Evolutionary conservation across 768 basidiomycete species (phyloP).

Genomic region (Pholiota microspora): DNA sequence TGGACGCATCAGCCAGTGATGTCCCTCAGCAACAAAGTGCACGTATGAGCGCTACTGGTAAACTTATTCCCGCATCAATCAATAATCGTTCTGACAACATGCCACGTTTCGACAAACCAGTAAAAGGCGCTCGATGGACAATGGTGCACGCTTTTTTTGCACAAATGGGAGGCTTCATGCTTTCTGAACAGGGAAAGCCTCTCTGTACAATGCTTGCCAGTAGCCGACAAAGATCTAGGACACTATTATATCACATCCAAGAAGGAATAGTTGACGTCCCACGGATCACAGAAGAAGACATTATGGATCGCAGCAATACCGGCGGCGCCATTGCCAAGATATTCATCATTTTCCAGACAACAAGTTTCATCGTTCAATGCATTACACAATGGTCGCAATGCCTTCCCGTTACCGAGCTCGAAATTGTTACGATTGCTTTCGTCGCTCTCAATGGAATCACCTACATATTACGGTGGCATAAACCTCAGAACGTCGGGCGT

Average conservation of each 20-base stretch:
- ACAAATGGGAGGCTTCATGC: conserved; percentile 17
- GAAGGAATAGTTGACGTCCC: conserved; percentile 14
- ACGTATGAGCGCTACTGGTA: neutral
- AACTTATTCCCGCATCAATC: neutral
- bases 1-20: too few species aligned
- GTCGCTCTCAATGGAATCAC: conserved; percentile 8
- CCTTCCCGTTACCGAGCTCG: conserved; percentile 32
- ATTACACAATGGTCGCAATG: conserved; percentile 20
- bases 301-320: conserved; percentile 29
- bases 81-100: too few species aligned
- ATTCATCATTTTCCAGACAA: conserved; percentile 29
- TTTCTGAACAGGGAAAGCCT: too few species aligned
- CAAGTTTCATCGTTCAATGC: conserved; percentile 33
- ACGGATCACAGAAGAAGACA: conserved; percentile 18
- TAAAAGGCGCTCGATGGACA: conserved; percentile 7
- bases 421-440: conserved; percentile 34
- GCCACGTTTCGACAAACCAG: too few species aligned
- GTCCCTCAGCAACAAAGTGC: neutral
- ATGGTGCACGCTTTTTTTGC: conserved; percentile 10
- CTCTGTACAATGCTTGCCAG: too few species aligned
- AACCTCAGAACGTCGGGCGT: neutral
- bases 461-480: neutral
- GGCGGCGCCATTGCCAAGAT: conserved; percentile 32
- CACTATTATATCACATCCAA: neutral
- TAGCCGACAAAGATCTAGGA: too few species aligned